Percentiles rank a stretch among this genome's conserved stretches.
phyloP scores from a whole-genome alignment of 2,329 filamentous ascomycete genomes.

The Thyridium curvatum region DNA sequence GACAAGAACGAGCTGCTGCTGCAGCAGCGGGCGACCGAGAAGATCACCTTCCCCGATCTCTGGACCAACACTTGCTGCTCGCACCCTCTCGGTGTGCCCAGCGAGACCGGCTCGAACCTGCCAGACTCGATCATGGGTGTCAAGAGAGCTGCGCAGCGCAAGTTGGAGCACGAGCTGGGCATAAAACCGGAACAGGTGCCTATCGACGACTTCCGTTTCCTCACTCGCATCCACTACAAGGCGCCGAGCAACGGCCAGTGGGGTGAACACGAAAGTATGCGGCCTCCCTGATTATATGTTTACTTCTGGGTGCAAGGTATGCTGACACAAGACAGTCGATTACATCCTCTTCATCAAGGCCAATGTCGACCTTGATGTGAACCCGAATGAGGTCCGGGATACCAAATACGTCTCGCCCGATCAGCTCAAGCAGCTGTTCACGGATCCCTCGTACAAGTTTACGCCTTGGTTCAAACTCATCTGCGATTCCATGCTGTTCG shows the following conservation, averaged over 20 bases:
- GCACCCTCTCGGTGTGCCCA: constrained; percentile 84
- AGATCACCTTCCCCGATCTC: constrained; percentile 98
- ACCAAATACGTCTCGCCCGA: constrained; percentile 78
- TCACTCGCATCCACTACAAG: constrained; percentile 97
- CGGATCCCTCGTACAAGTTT: constrained; percentile 74
- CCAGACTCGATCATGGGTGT: constrained; percentile 77
- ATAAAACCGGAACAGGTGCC: constrained; percentile 87
- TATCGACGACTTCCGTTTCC: constrained; percentile 83
- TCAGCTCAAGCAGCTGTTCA: constrained; percentile 78
- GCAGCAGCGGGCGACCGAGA: constrained; percentile 91
- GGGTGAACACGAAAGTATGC: constrained; percentile 96
- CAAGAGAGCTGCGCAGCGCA: constrained; percentile 86
- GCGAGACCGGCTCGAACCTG: constrained; percentile 81
- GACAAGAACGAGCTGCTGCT: constrained; percentile 86
- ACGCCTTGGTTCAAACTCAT: constrained; percentile 99
- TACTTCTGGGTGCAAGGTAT: not conserved
- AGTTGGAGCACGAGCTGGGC: constrained; percentile 90
- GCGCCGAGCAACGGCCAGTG: constrained; percentile 95
- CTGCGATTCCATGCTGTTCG: constrained; percentile 93
- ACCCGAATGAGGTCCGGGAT: constrained; percentile 83
- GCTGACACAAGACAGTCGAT: constrained; percentile 57
- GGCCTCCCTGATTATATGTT: not conserved
- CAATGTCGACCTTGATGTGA: constrained; percentile 76
- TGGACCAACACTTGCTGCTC: constrained; percentile 99
- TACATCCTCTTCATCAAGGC: constrained; percentile 98